Base-by-base conservation (phyloP, 2,329 filamentous ascomycete species). In the Colletotrichum euphorbiae region DNA sequence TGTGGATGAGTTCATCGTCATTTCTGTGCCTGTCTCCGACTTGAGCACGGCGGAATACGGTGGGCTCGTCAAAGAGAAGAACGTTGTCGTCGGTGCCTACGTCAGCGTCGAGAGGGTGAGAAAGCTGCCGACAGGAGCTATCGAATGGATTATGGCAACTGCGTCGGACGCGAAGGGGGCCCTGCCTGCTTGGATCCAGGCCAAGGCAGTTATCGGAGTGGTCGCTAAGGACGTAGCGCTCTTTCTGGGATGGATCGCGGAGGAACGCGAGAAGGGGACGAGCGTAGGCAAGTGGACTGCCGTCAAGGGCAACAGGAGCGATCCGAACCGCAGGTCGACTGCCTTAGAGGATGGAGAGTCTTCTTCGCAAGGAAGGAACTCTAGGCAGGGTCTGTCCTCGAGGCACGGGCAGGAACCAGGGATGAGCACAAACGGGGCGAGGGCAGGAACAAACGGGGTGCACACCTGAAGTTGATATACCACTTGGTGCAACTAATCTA, bases 141-240 rank as follows among this genome's bases (percentile, higher is more conserved):
- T 92, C 52, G 89, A 91, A 77, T 96, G 92, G 92, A 81, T 90
- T 66, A 94, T 95, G 91, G 91, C 88, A 8, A 94, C 92, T 9
- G 86, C 89, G 11, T 91, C 89, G 67, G 87, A 94, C 76, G 92
- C 92, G 0, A 84, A 84, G 61, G 92, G 92, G 0, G 77, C 84
- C 31, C 74, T 94, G 63, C 92, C 92, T 0, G 81, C 84, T 75
- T 89, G 84, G 81, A 75, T 91, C 71, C 91, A 94, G 81, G 89
- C 87, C 69, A 73, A 87, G 75, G 87, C 85, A 3, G 82, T 92
- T 55, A 87, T 89, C 1, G 84, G 83, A 1, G 84, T 87, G 69
- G 83, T 94, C 55, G 87, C 87, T 17, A 92, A 92, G 79, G 92
- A 94, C 75, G 91, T 93, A 6, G 86, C 87, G 5, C 80, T 90